A percentile compares a stretch with the other conserved stretches of the same genome.
Evolutionary conservation across 2,329 filamentous ascomycete genomes (phyloP).

Genomic region (Colletotrichum sp.): DNA sequence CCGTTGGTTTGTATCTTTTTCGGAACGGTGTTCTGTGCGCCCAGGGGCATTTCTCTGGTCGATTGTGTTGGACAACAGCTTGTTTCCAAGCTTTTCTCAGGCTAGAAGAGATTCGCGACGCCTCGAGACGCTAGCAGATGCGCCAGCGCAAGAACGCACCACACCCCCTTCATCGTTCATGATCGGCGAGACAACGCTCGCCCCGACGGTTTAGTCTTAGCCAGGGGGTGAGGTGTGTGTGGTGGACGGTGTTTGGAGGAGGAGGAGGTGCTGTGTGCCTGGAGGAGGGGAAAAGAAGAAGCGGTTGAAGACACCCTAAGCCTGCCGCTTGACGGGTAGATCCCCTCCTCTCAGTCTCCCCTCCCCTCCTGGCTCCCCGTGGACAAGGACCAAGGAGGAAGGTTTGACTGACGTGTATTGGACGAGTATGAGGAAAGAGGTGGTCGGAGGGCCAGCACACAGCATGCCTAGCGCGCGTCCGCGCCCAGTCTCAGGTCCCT

Average conservation of each 20-base stretch:
- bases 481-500: background rate
- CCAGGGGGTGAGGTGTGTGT: slow-evolving; percentile 1
- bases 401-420: slow-evolving; percentile 1
- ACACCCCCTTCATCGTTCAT: background rate
- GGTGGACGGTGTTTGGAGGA: background rate
- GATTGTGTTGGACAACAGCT: background rate
- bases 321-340: slow-evolving; percentile 8
- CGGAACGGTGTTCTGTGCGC: background rate
- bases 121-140: slow-evolving; percentile 7
- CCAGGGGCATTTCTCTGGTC: background rate
- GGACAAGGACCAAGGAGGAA: background rate
- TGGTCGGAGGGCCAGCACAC: background rate
- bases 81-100: background rate
- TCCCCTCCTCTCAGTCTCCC: background rate
- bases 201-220: slow-evolving; percentile 5
- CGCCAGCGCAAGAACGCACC: background rate
- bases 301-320: background rate
- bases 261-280: background rate
- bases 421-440: background rate
- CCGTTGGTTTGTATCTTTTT: background rate
- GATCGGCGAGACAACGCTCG: slow-evolving; percentile 17
- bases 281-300: background rate
- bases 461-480: background rate
- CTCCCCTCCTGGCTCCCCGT: background rate
- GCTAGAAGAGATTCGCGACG: background rate